A percentile compares a stretch with the other conserved stretches of the same genome.
Evolutionary conservation across 2,329 filamentous ascomycete species (phyloP).

Genomic region (Bipolaris sorokiniana): DNA sequence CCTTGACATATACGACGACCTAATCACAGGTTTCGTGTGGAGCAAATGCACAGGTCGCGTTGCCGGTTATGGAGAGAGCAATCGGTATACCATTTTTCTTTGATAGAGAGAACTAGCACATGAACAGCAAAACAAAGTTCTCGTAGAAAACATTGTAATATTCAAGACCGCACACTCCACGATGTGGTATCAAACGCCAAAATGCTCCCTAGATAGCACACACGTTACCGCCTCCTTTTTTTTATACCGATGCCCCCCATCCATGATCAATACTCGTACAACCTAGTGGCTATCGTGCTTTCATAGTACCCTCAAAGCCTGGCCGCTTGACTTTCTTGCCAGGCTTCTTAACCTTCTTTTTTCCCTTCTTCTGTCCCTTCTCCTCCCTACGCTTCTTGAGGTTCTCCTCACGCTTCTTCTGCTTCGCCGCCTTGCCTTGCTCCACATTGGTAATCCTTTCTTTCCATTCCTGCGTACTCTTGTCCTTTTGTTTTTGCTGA

Average conservation of each 20-base stretch:
- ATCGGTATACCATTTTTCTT: not conserved
- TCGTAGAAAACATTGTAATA: conserved; percentile 25
- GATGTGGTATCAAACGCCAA: conserved; percentile 41
- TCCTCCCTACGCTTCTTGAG: conserved; percentile 77
- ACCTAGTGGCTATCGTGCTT: conserved; percentile 44
- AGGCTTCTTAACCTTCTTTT: conserved; percentile 61
- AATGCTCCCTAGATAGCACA: conserved; percentile 30
- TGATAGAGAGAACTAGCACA: not conserved
- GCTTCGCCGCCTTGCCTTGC: conserved; percentile 56
- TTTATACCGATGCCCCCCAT: not conserved
- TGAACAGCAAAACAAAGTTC: not conserved
- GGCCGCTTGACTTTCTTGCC: conserved; percentile 61
- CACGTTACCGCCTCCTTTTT: conserved; percentile 12
- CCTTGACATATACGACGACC: not conserved
- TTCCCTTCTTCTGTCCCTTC: conserved; percentile 76
- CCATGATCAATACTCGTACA: not conserved
- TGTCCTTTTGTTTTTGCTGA: conserved; percentile 87
- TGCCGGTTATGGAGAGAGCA: not conserved
- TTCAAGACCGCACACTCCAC: conserved; percentile 33
- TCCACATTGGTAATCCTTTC: conserved; percentile 54
- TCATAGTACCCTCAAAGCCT: conserved; percentile 72
- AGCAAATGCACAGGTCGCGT: not conserved
- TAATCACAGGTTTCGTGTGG: not conserved
- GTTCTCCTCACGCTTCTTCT: conserved; percentile 59
- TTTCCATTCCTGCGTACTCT: conserved; percentile 85